Percentiles rank a stretch among this genome's conserved stretches.
phyloP scores from a whole-genome alignment of 75 land plant genomes.

The Sequoiadendron giganteum region DNA sequence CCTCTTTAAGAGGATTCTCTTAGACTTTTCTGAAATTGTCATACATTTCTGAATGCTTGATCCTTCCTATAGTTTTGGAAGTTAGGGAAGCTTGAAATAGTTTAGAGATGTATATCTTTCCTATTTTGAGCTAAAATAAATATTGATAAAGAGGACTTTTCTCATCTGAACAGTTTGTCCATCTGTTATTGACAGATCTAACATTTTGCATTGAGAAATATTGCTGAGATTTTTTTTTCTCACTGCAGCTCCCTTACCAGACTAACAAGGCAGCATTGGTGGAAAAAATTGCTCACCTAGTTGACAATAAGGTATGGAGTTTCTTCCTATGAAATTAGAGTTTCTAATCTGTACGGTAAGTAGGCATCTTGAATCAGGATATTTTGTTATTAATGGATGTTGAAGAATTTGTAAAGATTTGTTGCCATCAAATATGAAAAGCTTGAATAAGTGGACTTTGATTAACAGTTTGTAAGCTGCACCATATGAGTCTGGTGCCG shows the following conservation, averaged over 20 bases:
- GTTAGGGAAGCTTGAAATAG: not conserved
- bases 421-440: not conserved
- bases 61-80: no score
- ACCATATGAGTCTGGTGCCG: not conserved
- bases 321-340: not conserved
- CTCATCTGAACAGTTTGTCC: not conserved
- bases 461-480: not conserved
- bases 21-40: no score
- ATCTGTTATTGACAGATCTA: not conserved
- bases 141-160: not conserved
- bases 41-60: no score
- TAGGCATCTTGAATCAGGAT: not conserved
- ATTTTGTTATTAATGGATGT: not conserved
- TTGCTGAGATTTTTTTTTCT: not conserved
- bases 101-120: not conserved
- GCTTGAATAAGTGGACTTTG: no score
- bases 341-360: not conserved
- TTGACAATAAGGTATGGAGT: slow-evolving; percentile 71
- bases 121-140: not conserved
- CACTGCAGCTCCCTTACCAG: slow-evolving; percentile 85
- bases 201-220: not conserved
- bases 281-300: slow-evolving; percentile 93
- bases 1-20: no score
- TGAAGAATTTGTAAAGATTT: not conserved
- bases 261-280: slow-evolving; percentile 90